Evolutionary conservation across 805 yeast species (phyloP).

Genomic region (Wickerhamiella musiphila): DNA sequence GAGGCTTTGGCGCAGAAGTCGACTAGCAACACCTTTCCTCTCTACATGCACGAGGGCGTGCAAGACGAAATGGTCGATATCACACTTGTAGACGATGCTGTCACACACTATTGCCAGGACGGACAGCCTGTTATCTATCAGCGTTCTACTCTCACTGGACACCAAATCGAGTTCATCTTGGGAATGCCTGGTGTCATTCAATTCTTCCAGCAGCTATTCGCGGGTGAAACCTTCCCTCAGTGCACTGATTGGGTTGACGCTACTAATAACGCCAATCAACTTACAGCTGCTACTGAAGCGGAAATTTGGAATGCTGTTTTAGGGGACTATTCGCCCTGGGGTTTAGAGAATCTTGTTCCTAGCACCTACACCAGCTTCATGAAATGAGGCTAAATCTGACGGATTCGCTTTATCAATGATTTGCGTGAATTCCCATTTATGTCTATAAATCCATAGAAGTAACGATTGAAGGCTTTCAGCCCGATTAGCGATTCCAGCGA

Average conservation of each 20-base stretch:
- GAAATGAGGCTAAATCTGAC: too few relatives aligned
- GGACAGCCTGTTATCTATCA: slow-evolving; percentile 10
- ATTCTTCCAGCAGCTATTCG: neutral
- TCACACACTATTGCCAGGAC: slow-evolving; percentile 11
- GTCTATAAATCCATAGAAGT: too few relatives aligned
- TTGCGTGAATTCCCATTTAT: too few relatives aligned
- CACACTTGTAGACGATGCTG: slow-evolving; percentile 8
- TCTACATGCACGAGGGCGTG: slow-evolving; percentile 17
- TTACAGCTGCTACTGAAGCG: neutral
- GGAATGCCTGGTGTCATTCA: neutral
- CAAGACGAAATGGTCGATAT: slow-evolving; percentile 14
- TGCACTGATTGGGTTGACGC: neutral
- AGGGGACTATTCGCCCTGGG: slow-evolving; percentile 1
- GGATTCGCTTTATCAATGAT: too few relatives aligned
- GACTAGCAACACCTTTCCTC: slow-evolving; percentile 11
- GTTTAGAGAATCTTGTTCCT: neutral
- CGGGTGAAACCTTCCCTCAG: neutral
- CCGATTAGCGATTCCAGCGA: too few relatives aligned
- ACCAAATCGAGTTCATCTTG: neutral
- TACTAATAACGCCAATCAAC: neutral
- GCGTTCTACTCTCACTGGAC: slow-evolving; percentile 1
- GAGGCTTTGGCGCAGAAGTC: slow-evolving; percentile 13
- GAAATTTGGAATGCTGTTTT: neutral
- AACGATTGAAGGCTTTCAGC: too few relatives aligned
- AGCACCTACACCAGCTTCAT: too few relatives aligned